Base-by-base conservation (phyloP, 257 asterid genomes). In the Ilex asprella region DNA sequence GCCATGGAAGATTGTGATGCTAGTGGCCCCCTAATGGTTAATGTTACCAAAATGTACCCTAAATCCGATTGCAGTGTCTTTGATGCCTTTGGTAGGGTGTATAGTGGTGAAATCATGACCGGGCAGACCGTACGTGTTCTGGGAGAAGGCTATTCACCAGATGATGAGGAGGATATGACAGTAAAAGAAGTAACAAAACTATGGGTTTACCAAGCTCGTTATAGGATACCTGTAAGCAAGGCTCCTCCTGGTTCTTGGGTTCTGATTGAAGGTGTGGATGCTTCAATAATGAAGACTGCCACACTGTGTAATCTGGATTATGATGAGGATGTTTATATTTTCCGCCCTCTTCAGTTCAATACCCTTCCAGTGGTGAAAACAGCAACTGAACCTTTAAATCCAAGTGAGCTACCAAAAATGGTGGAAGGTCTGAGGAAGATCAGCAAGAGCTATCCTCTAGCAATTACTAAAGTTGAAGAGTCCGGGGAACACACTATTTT, bases 181-280 rank as follows among this genome's bases (percentile, higher is more conserved):
- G 27, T 21, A 21, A 21, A 21, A 21, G 97, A 93, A 79, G 94
- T 86, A 46, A 86, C 99, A 55, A 89, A 89, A 68, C 75, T 93
- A 62, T 89, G 97, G 96, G 97, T 93, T 47, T 93, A 93, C 80
- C 99, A 93, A 78, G 93, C 97, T 57, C 95, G 97, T 53, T 93
- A 93, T 61, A 84, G 99, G 85, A 93, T 93, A 75, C 97, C 99
- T 61, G 70, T 93, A 49, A 85, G 82, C 76, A 89, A 84, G 78
- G 97, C 97, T 29, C 97, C 95, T 66, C 99, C 97, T 60, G 99
- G 99, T 74, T 80, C 99, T 57, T 93, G 99, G 99, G 99, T 93
- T 73, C 87, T 93, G 64, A 89, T 93, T 64, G 99, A 93, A 82
- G 99, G 99, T 61, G 99, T 93, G 43, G 99, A 93, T 81, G 99